Percentiles rank a stretch among this genome's conserved stretches.
Evolutionary conservation across 768 basidiomycete species (phyloP).

Genomic region (Mycena haematopus): DNA sequence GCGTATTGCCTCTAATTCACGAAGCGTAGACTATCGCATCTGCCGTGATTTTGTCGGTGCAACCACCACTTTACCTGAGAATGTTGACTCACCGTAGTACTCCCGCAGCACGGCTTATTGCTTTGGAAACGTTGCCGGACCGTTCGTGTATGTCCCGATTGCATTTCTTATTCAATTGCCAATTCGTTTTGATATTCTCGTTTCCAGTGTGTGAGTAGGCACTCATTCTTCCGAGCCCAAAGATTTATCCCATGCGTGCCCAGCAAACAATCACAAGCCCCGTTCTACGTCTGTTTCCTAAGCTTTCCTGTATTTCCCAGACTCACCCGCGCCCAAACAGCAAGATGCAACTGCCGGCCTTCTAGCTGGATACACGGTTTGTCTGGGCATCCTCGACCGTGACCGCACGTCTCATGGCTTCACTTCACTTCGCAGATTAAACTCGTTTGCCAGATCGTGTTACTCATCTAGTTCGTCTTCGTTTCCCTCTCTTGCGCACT

Average conservation of each 20-base stretch:
- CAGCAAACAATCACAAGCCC: not conserved
- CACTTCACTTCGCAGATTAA: not conserved
- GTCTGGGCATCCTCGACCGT: too few relatives aligned
- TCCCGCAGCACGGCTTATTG: slow-evolving; percentile 21
- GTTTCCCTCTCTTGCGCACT: not conserved
- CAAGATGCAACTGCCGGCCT: not conserved
- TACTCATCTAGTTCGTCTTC: not conserved
- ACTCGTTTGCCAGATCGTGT: not conserved
- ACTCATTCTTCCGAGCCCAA: not conserved
- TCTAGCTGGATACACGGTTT: not conserved
- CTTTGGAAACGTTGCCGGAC: not conserved
- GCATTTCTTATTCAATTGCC: not conserved
- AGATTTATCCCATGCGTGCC: not conserved
- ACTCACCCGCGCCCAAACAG: not conserved
- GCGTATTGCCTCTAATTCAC: not conserved
- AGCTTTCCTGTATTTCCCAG: not conserved
- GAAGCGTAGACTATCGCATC: slow-evolving; percentile 22
- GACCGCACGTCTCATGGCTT: not conserved
- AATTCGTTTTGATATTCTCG: not conserved
- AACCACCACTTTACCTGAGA: not conserved
- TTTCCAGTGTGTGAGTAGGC: not conserved
- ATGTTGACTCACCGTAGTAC: not conserved
- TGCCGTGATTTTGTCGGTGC: slow-evolving; percentile 24
- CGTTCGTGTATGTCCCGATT: not conserved
- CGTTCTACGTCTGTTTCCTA: not conserved